phyloP scores from a whole-genome alignment of 768 basidiomycete species.

The Hericium erinaceus region DNA sequence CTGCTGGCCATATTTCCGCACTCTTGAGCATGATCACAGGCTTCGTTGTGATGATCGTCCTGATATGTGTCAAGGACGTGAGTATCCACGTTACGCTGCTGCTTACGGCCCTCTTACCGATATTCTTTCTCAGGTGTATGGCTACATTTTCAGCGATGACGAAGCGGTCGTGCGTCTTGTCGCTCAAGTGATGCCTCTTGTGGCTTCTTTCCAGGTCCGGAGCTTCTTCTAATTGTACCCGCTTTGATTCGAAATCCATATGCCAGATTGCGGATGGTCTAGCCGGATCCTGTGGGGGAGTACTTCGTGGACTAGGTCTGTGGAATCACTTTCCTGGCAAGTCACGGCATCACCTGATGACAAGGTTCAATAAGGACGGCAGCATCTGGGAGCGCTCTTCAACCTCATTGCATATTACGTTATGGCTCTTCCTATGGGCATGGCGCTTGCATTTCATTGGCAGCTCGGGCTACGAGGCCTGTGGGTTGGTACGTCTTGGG shows the following conservation, averaged over 20 bases:
- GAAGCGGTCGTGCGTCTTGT: conserved; percentile 40
- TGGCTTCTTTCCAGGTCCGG: conserved; percentile 44
- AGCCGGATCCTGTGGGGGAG: conserved; percentile 41
- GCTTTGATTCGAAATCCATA: too few relatives aligned
- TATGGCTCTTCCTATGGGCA: conserved; percentile 42
- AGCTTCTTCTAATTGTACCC: not conserved
- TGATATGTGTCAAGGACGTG: conserved; percentile 52
- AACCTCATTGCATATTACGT: conserved; percentile 60
- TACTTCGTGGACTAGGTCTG: conserved; percentile 38
- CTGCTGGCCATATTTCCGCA: conserved; percentile 54
- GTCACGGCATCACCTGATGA: not conserved
- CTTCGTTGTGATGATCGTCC: conserved; percentile 43
- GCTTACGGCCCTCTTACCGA: not conserved
- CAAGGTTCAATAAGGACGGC: conserved; percentile 28
- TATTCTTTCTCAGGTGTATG: conserved; percentile 39
- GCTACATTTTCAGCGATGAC: conserved; percentile 64
- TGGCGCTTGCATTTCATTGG: conserved; percentile 37
- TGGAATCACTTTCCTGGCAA: not conserved
- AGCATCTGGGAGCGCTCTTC: conserved; percentile 67
- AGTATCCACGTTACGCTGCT: conserved; percentile 11
- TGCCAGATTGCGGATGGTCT: conserved; percentile 40
- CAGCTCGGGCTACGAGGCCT: conserved; percentile 39
- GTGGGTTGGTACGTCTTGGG: conserved; percentile 33
- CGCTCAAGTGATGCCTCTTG: conserved; percentile 40
- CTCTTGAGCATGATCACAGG: conserved; percentile 55